Conservation (phyloP, 2,329 filamentous ascomycete species). For the Exophiala mesophila region DNA sequence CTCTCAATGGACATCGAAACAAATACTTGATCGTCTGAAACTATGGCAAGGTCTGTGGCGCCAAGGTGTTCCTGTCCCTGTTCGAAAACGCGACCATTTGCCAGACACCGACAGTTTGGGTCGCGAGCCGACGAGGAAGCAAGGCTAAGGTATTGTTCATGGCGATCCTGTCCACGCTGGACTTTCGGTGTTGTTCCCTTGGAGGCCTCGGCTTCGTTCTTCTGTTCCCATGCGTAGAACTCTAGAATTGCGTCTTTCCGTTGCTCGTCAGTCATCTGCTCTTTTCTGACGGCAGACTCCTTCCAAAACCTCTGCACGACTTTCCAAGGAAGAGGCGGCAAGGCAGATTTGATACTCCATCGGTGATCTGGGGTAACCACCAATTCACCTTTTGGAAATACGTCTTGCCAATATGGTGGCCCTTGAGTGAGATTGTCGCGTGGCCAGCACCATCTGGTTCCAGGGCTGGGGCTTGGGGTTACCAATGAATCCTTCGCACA, state of each 20-base stretch:
- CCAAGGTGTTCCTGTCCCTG: too few species aligned
- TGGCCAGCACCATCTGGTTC: too few species aligned
- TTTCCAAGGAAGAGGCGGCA: constrained; percentile 1
- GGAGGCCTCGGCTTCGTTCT: neutral
- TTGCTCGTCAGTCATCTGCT: constrained; percentile 3
- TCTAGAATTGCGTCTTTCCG: neutral
- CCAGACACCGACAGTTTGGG: too few species aligned
- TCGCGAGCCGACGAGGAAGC: too few species aligned
- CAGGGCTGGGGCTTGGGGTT: too few species aligned
- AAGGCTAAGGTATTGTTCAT: too few species aligned
- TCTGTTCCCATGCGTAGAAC: neutral
- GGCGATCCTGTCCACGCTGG: neutral
- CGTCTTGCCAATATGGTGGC: neutral
- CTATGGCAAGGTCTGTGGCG: neutral
- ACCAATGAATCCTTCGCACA: too few species aligned
- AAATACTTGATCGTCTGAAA: neutral
- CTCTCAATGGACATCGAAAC: too few species aligned
- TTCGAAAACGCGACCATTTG: too few species aligned
- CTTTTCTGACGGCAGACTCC: neutral
- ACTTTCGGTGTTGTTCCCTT: neutral
- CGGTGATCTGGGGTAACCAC: neutral
- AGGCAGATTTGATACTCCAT: neutral
- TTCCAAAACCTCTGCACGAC: neutral
- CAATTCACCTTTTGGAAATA: neutral
- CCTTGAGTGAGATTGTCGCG: too few species aligned